Conservation (phyloP, 2,329 filamentous ascomycete species). For the Periconia macrospinosa region DNA sequence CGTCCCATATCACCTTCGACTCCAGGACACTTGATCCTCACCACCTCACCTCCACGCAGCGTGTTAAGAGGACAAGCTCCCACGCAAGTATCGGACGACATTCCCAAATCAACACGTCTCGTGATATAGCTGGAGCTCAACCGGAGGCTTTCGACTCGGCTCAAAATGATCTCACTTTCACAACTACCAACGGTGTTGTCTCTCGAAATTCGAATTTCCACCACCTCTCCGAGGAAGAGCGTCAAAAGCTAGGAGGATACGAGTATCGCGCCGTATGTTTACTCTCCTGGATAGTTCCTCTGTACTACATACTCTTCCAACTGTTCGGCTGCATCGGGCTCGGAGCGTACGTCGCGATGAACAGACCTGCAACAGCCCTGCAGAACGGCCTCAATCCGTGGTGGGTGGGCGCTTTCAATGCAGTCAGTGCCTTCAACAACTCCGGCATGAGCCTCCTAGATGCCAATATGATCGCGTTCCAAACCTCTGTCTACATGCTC, state of each 20-base stretch:
- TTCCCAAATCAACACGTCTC: constrained; percentile 3
- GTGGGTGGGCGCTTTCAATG: constrained; percentile 65
- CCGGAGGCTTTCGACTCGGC: constrained; percentile 8
- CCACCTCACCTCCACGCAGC: constrained; percentile 33
- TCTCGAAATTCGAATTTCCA: constrained; percentile 53
- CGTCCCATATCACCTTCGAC: constrained; percentile 33
- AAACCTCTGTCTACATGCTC: constrained; percentile 47
- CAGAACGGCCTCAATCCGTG: constrained; percentile 45
- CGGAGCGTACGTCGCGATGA: constrained; percentile 44
- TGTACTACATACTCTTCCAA: constrained; percentile 9
- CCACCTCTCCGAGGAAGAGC: constrained; percentile 46
- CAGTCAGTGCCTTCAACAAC: constrained; percentile 63
- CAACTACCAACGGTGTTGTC: constrained; percentile 26
- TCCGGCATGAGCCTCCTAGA: constrained; percentile 58
- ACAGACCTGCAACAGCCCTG: constrained; percentile 48
- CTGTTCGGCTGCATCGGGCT: constrained; percentile 14
- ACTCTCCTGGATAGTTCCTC: constrained; percentile 50
- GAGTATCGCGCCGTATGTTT: constrained; percentile 55
- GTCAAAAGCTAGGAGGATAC: constrained; percentile 52
- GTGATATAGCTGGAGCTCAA: constrained; percentile 10
- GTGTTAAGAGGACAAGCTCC: constrained; percentile 40
- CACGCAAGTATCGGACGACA: constrained; percentile 24
- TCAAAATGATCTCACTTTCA: constrained; percentile 13
- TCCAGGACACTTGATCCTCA: constrained; percentile 25
- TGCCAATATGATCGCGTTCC: constrained; percentile 60